Conservation (phyloP, 352 stramenopile species). For the Pythium angustatum region DNA sequence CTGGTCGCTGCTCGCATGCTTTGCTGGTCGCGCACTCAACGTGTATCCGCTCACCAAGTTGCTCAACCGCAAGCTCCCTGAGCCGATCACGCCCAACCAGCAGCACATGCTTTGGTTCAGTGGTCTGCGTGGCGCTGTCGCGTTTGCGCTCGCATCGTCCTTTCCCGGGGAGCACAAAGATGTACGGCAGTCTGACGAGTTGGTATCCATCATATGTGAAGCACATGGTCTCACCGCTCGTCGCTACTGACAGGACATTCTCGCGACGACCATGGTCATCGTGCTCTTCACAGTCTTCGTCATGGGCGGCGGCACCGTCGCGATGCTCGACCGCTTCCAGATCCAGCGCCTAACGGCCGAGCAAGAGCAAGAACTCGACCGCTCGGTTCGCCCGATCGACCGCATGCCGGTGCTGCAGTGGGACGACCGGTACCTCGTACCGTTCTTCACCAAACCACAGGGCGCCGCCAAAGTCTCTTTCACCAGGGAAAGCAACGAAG, state of each 20-base stretch:
- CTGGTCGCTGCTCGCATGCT: conserved; percentile 54
- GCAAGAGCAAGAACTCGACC: conserved; percentile 33
- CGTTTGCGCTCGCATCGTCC: conserved; percentile 63
- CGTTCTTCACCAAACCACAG: conserved; percentile 31
- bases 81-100: conserved; percentile 38
- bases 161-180: conserved; percentile 52
- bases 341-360: conserved; percentile 46
- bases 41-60: conserved; percentile 59
- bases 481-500: background rate
- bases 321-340: conserved; percentile 54
- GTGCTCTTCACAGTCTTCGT: conserved; percentile 83
- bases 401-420: conserved; percentile 37
- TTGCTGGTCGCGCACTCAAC: conserved; percentile 56
- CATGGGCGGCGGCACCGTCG: conserved; percentile 66
- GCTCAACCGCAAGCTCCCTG: conserved; percentile 26
- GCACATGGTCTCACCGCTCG: too few relatives aligned
- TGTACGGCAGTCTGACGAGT: background rate
- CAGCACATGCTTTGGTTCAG: conserved; percentile 83
- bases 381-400: conserved; percentile 30
- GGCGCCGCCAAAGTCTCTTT: conserved; percentile 17
- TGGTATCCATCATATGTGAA: too few relatives aligned
- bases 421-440: conserved; percentile 36
- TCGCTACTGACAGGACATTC: conserved; percentile 39
- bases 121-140: conserved; percentile 80
- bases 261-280: conserved; percentile 76